Evolutionary conservation across 1,284 basidiomycete species (phyloP).

Genomic region (Tilletia indica): DNA sequence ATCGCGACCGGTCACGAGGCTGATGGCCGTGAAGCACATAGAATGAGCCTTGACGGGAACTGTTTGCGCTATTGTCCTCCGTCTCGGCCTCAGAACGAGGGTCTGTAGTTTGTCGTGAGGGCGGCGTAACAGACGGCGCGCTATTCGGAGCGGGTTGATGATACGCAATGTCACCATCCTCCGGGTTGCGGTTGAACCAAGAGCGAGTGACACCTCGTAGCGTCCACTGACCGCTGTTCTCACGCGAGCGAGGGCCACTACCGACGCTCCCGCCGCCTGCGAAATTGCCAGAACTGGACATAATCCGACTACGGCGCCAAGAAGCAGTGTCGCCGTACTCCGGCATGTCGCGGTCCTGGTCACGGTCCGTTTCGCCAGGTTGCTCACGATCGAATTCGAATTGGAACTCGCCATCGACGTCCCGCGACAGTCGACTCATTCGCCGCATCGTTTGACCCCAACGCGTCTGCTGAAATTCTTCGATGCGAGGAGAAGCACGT

Average conservation of each 20-base stretch:
- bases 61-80: not conserved
- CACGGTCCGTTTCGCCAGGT: not conserved
- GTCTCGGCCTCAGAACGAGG: not conserved
- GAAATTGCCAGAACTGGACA: not conserved
- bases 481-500: slow-evolving; percentile 33
- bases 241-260: too few species aligned
- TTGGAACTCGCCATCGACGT: slow-evolving; percentile 12
- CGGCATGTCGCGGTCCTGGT: not conserved
- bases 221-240: not conserved
- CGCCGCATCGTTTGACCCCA: slow-evolving; percentile 42
- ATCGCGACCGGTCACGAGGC: not conserved
- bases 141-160: not conserved
- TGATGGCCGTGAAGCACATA: slow-evolving; percentile 8
- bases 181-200: slow-evolving; percentile 6
- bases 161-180: not conserved
- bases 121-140: not conserved
- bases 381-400: slow-evolving; percentile 6
- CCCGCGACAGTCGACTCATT: slow-evolving; percentile 23
- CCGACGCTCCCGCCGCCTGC: not conserved
- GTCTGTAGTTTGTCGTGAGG: too few species aligned
- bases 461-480: slow-evolving; percentile 34
- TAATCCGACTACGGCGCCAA: not conserved
- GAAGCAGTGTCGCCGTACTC: not conserved
- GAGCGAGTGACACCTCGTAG: slow-evolving; percentile 7
- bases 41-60: not conserved